Conservation (phyloP, 257 asterid genomes). For the Solanum sparsipilum region DNA sequence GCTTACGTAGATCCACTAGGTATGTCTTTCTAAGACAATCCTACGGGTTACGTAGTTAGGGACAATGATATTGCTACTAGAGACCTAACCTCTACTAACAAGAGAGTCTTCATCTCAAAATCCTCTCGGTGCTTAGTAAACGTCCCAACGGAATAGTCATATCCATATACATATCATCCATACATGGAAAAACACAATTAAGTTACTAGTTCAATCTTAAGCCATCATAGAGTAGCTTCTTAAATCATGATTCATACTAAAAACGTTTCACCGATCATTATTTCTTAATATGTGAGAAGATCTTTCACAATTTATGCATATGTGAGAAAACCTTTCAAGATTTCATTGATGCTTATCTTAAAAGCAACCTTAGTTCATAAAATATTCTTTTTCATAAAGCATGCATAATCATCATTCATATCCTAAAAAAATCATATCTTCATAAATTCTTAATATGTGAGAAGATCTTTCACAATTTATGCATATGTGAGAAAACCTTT, state of each 20-base stretch:
- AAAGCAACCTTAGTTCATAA: too few species aligned
- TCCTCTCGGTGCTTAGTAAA: neutral
- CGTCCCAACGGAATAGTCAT: neutral
- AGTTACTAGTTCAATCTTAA: neutral
- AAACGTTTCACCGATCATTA: neutral
- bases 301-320: too few species aligned
- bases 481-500: too few species aligned
- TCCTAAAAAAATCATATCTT: too few species aligned
- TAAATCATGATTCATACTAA: neutral
- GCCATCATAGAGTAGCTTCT: neutral
- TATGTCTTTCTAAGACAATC: neutral
- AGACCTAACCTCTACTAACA: neutral
- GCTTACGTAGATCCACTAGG: neutral
- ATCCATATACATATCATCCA: neutral
- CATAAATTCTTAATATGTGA: too few species aligned
- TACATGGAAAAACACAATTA: neutral
- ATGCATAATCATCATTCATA: too few species aligned
- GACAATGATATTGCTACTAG: neutral
- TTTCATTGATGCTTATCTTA: too few species aligned
- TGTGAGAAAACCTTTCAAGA: too few species aligned
- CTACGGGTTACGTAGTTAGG: neutral
- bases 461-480: too few species aligned
- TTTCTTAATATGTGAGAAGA: too few species aligned
- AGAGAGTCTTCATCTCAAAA: neutral
- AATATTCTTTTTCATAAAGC: too few species aligned